Evolutionary conservation across 2,329 filamentous ascomycete genomes (phyloP), one percentile per base, ranked within the genome.

Genomic region (Chaetothyriales sp.): DNA sequence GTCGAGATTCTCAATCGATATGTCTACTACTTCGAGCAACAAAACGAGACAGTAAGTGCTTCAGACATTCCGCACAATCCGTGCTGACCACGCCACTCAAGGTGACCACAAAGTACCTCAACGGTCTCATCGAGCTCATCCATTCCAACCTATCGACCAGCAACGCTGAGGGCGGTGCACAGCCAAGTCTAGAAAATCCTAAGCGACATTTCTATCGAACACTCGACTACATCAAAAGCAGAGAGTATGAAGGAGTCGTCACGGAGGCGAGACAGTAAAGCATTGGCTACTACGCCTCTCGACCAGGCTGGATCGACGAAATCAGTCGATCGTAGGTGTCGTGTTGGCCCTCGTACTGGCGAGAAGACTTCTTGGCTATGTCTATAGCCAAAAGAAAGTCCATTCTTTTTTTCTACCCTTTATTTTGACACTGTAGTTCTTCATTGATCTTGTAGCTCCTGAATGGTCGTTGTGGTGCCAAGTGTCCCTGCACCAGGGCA

Each of bases 11-110:
- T 98, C 51, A 95, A 98, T 68, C 82, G 92, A 68, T 98, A 98
- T 66, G 89, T 97, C 50, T 98, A 98, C 69, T 98, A 97, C 73
- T 98, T 95, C 72, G 92, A 98, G 69, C 90, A 98, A 68, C 88
- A 95, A 66, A 98, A 98, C 69, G 92, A 98, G 71, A 89, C 89
- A 59, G 92, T 80, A 68, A 70, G 76, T 68, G 20, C 29, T 33
- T 18, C 43, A 15, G 20, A 13, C 13, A 7, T 28, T 19, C 25
- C 13, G 6, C 37, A 47, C 58, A 43, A 64, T 44, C 18, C n/a
- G 37, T n/a, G n/a, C 22, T 54, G 53, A 48, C 51, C 62, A 57
- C 63, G 50, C 6, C 4, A 33, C 5, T 44, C 44, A 50, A 81
- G 77, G 77, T 98, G 43, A 98, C 92, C 4, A 95, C 85, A 2